Evolutionary conservation across 2,329 filamentous ascomycete genomes (phyloP), one percentile per base, ranked within the genome.

Genomic region (Tolypocladium ovalisporum): DNA sequence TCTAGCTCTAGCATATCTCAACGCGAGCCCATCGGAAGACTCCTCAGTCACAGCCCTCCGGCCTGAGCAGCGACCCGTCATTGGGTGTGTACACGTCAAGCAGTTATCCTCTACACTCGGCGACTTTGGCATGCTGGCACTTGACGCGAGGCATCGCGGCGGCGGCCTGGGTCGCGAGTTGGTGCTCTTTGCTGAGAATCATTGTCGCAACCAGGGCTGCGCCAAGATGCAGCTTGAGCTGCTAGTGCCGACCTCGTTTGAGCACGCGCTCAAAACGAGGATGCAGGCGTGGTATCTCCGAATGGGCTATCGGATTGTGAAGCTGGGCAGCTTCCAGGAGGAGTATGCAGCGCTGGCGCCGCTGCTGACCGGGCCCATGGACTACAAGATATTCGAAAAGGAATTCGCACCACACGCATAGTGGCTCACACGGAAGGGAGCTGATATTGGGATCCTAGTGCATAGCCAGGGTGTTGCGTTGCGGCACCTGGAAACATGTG

Each of bases 321-420:
- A 61, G 35, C 27, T 70, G n/a, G 65, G 61, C 0, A 58, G 61
- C 17, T 71, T 70, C 56, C 54, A 56, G 4, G 42, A 64, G 0
- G 66, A 70, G 8, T 68, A 69, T 37, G 68, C 68, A 4, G 60
- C 60, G 1, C 42, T 71, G 29, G 64, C 61, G 1, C 60, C 62
- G 10, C 37, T 66, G 10, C 56, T 71, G 22, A 56, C 62, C 0
- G 68, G 65, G 0, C 68, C 68, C 1, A 63, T 61, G 0, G 67
- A 68, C 7, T 68, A 68, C 17, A 62, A 58, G 34, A 56, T 68
- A 1, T 68, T 70, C 36, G 66, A 68, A 39, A 70, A 71, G 59
- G 54, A 55, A 32, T 40, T 62, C 36, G 35, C 51, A 32, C 13
- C 17, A 32, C 5, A 29, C 10, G 44, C 13, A 15, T n/a, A 34